Evolutionary conservation across 2,329 filamentous ascomycete species (phyloP), one percentile per base, ranked within the genome.

Genomic region (Exserohilum rostratum): DNA sequence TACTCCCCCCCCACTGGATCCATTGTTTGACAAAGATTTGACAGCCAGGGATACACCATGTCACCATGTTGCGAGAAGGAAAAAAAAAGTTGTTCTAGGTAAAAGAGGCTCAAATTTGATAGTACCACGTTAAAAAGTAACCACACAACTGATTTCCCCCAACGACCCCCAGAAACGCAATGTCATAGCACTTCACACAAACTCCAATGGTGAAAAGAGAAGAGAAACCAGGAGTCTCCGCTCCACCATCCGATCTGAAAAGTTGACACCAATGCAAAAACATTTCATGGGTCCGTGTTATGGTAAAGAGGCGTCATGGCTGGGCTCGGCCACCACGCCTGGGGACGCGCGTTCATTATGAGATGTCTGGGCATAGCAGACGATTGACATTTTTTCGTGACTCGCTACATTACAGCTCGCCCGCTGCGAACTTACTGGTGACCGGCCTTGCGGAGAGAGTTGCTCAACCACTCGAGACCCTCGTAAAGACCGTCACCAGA

Each of bases 401-500:
- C 57, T 65, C 60, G 67, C 65, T 65, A 61, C 65, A 55, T 62
- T 62, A 51, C 37, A 48, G 53, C 34, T 54, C 53, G 44, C 53
- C 37, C 37, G 55, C 46, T 34, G 40, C 40, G 22, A 44, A 35
- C 61, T 72, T 74, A 81, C 70, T 79, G 75, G 77, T 81, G 79
- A 64, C 79, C 79, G 53, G 79, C 78, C 78, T 82, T 82, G 77
- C 79, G 79, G 70, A 82, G 79, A 60, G 79, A 80, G 76, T 80
- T 81, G 77, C 78, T 80, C 75, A 82, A 73, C 79, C 79, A 82
- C 70, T 82, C 93, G 74, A 98, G 91, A 88, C 93, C 93, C 83
- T 98, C 93, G 82, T 98, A 98, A 74, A 98, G 90, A 91, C 93
- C 93, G 80, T 98, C 95, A 86, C 93, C 93, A 67, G 93, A 96